These are phyloP conservation scores for Euptelea pleiosperma DNA, from an alignment of 164 flowering plant species.

Conservation along the genomic window DNA sequence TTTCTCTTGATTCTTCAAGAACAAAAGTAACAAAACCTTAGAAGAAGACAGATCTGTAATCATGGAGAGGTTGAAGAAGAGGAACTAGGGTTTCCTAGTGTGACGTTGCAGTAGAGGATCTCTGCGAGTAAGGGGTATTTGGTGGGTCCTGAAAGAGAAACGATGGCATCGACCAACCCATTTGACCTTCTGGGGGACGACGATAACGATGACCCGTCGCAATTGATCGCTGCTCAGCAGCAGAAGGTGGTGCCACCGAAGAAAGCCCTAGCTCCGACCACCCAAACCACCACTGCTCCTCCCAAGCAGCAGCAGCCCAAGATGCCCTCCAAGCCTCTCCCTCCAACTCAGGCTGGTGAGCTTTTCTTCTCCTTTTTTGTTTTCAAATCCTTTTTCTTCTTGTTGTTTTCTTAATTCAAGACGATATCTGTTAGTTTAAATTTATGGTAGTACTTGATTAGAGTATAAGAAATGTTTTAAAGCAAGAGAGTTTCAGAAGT, in stretches of 20 bases:
- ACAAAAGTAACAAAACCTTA: no score
- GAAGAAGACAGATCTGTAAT: constrained; percentile 8
- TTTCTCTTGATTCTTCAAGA: no score
- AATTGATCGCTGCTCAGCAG: constrained; percentile 41
- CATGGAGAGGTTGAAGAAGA: constrained; percentile 5
- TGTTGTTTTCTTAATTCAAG: no score
- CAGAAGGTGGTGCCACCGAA: no score
- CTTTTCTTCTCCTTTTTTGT: neutral
- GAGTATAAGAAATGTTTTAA: no score
- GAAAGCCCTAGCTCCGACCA: constrained; percentile 22
- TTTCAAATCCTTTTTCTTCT: neutral
- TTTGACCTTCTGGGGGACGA: constrained; percentile 44
- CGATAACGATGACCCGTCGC: constrained; percentile 48
- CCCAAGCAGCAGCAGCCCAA: constrained; percentile 35
- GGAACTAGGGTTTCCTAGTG: constrained; percentile 11
- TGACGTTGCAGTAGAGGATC: constrained; percentile 8
- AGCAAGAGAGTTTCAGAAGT: no score
- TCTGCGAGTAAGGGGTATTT: constrained; percentile 2
- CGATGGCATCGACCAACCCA: constrained; percentile 57
- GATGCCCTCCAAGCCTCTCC: constrained; percentile 53
- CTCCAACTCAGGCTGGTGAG: constrained; percentile 60
- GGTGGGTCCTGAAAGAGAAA: neutral
- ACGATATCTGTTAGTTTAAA: no score
- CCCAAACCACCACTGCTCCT: constrained; percentile 18
- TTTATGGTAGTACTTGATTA: no score